A percentile compares a stretch with the other conserved stretches of the same genome.
Conservation (phyloP, 202 grass and related monocot species). For the Miscanthus sacchariflorus region DNA sequence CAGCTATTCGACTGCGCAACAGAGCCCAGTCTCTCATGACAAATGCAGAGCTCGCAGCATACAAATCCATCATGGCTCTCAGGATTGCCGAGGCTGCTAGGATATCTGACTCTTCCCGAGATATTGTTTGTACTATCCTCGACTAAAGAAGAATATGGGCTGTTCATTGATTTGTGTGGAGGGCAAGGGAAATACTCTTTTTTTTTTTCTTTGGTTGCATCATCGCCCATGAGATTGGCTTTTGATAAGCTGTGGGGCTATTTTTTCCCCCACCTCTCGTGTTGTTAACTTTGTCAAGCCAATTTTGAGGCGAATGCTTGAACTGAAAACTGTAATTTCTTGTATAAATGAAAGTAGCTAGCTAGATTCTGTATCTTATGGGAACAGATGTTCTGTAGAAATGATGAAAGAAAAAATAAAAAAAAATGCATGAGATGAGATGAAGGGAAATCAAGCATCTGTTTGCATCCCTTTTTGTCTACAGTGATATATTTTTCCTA, state of each 20-base stretch:
- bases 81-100: slow-evolving; percentile 73
- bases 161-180: slow-evolving; percentile 47
- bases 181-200: slow-evolving; percentile 8
- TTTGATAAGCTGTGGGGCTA: slow-evolving; percentile 41
- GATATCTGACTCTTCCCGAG: slow-evolving; percentile 50
- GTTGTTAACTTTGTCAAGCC: slow-evolving; percentile 50
- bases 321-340: slow-evolving; percentile 60
- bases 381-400: slow-evolving; percentile 39
- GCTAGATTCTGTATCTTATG: slow-evolving; percentile 54
- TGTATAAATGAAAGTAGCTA: slow-evolving; percentile 72
- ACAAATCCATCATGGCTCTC: slow-evolving; percentile 77
- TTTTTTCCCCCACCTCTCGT: slow-evolving; percentile 22
- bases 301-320: slow-evolving; percentile 57
- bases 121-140: slow-evolving; percentile 51
- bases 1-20: slow-evolving; percentile 59
- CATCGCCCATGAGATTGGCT: slow-evolving; percentile 48
- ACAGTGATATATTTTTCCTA: background rate
- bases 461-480: background rate
- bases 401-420: slow-evolving; percentile 15
- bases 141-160: slow-evolving; percentile 54
- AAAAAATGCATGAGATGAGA: slow-evolving; percentile 13
- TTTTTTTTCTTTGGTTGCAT: slow-evolving; percentile 13
- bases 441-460: background rate
- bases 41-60: slow-evolving; percentile 72
- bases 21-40: slow-evolving; percentile 81